Conservation (phyloP, 208 protist species). For the Crithidia brevicula region DNA sequence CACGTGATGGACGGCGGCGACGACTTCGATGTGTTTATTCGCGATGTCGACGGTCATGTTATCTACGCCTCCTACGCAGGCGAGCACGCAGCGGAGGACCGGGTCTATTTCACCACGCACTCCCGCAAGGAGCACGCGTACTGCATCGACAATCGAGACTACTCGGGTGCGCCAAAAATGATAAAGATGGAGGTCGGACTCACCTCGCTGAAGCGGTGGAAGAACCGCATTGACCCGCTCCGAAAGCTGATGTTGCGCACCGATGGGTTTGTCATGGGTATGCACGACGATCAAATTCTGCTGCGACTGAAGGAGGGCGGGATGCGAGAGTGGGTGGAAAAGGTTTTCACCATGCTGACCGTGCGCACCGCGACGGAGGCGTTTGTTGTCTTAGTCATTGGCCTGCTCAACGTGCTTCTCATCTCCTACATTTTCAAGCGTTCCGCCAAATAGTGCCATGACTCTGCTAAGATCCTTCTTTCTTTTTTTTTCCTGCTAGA, state of each 20-base stretch:
- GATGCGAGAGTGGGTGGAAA: conserved; percentile 69
- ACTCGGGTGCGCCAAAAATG: conserved; percentile 53
- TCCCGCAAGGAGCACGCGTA: conserved; percentile 66
- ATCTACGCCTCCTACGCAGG: conserved; percentile 79
- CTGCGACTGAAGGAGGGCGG: conserved; percentile 65
- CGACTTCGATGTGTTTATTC: conserved; percentile 81
- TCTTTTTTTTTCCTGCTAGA: conserved; percentile 12
- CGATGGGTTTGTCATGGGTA: conserved; percentile 72
- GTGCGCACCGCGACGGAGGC: conserved; percentile 64
- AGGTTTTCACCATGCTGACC: conserved; percentile 54
- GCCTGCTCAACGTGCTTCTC: conserved; percentile 57
- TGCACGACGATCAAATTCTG: conserved; percentile 84
- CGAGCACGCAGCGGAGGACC: conserved; percentile 71
- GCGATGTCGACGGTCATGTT: conserved; percentile 54
- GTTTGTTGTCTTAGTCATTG: conserved; percentile 59
- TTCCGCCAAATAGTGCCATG: not conserved
- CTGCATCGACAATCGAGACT: conserved; percentile 80
- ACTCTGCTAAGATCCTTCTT: not conserved
- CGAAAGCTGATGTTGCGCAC: conserved; percentile 62
- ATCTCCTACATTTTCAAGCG: conserved; percentile 45
- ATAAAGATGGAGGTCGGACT: conserved; percentile 77
- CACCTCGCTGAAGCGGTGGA: conserved; percentile 80
- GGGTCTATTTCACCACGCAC: conserved; percentile 82
- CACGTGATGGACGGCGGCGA: conserved; percentile 60
- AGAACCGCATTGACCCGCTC: conserved; percentile 78